Evolutionary conservation across 371 early-diverging fungal species (phyloP), one percentile per base, ranked within the genome.

Genomic region (Nematocida minor): DNA sequence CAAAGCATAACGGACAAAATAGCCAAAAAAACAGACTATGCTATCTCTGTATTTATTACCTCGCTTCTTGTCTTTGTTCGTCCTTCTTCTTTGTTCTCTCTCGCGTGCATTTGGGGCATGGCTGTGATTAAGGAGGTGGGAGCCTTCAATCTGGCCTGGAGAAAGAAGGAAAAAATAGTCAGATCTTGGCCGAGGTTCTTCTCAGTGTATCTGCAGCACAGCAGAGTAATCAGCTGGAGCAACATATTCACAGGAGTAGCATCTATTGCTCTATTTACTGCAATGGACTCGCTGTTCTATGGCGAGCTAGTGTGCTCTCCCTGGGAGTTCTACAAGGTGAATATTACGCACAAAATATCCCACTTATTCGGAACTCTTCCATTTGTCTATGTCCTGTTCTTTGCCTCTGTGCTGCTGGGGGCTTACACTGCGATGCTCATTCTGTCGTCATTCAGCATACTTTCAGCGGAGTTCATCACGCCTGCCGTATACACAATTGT

Each of bases 401-500:
- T 80, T 29, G 36, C 64, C 7, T 42, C 1, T 42, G 70, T 80
- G 1, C 42, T 80, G 1, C 1, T 69, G 14, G 80, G 80, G 2
- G 69, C 2, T 20, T 70, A 70, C 49, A 29, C 20, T 4, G 44
- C 34, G 0, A 49, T 70, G 55, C 41, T 71, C 14, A 0, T 64
- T 11, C 11, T 80, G 31, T 68, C 31, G 6, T 22, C 22, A 20
- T 34, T 55, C 4, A 49, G 9, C 1, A 2, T 67, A 16, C 0
- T 0, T 7, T 41, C 51, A 0, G n/a, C 3, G 1, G 63, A 40
- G 14, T 4, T 40, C 11, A 40, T 69, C 4, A 18, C 40, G 31
- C 62, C 70, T 4, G 4, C 49, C 88, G 4, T 79, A 85, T 16
- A 91, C 89, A 79, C 84, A 90, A 4, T 60, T 69, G 55, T 14